Evolutionary conservation across 768 basidiomycete species (phyloP), one percentile per base, ranked within the genome.

Genomic region (Dendrothele bispora): DNA sequence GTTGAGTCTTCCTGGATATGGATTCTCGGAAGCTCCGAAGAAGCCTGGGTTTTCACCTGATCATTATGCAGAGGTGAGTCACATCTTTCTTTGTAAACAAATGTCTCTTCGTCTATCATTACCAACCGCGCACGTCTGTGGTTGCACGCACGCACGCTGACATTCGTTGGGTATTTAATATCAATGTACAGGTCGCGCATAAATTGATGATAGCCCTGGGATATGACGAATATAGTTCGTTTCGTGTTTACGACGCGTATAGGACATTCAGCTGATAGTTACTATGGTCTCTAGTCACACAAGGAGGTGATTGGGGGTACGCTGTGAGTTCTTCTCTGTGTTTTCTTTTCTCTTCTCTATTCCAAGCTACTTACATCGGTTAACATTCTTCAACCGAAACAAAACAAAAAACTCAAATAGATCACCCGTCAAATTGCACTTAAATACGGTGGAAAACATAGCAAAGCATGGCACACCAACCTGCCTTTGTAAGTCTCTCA

Each of bases 1-100:
- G 0, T 57, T 65, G 11, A 72, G 77, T 54, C 46, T 78, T 3
- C 76, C 76, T 3, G 73, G 72, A 0, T 79, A 57, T 55, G 77
- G 74, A 1, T 77, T 76, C 55, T 75, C 77, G 0, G 68, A 77
- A 20, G 71, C 63, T 2, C 61, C 70, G 7, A 66, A 57, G 25
- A 74, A 72, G 54, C 60, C 61, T 45, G 76, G 74, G 3, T 78
- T 78, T 40, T 34, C 44, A 5, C 28, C 39, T 3, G 45, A 50
- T 12, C 69, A 76, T 27, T 74, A 68, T 30, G 72, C 72, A 4
- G 71, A 78, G 55, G 75, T 69, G 25, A 24, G 32, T 37, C 26
- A 10, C 18, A 21, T 12, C 17, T 12, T 7, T 12, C 12, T 46
- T 4, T 46, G 17, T 11, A 21, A 17, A 28, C 7, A 34, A 20